Percentiles rank a stretch among this genome's conserved stretches.
Evolutionary conservation across 345 rosid species (phyloP).

Genomic region (Arabidopsis thaliana): TAIR10.1 NC_003070.9:3686501-3687000

Average conservation of each 20-base stretch:
- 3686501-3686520: conserved; percentile 89
- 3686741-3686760: conserved; percentile 13
- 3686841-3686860: not conserved
- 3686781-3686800: conserved; percentile 21
- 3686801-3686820: conserved; percentile 9
- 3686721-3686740: conserved; percentile 17
- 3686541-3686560: conserved; percentile 75
- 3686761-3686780: conserved; percentile 5
- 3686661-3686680: conserved; percentile 21
- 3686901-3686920: not conserved
- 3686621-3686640: conserved; percentile 9
- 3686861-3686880: not conserved
- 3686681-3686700: conserved; percentile 6
- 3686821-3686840: conserved; percentile 1
- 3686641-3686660: conserved; percentile 17
- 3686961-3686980: conserved; percentile 37
- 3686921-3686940: not conserved
- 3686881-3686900: conserved; percentile 4
- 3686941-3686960: conserved; percentile 11
- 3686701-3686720: conserved; percentile 31
- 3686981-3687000: conserved; percentile 25
- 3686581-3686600: conserved; percentile 36
- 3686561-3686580: conserved; percentile 88
- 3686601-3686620: conserved; percentile 35
- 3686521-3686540: conserved; percentile 95